Evolutionary conservation across 139 green algal species (phyloP).

Genomic region (Closterium sp.): DNA sequence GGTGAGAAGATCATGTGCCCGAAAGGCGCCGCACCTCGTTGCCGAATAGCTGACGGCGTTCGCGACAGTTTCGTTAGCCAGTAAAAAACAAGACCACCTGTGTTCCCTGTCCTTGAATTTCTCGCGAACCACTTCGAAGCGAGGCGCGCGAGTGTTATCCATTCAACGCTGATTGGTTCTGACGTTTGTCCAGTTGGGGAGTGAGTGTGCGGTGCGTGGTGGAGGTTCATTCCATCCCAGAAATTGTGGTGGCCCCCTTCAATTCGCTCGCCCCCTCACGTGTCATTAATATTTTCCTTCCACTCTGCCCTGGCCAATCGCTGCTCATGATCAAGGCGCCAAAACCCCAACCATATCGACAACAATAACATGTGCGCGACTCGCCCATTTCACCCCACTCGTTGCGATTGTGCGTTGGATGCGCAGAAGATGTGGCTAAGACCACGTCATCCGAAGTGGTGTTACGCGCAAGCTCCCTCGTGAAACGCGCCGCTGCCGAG

Average conservation of each 20-base stretch:
- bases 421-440: neutral
- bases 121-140: neutral
- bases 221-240: neutral
- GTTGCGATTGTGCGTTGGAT: neutral
- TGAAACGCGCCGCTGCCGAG: too few species aligned
- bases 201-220: neutral
- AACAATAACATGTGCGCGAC: neutral
- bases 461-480: too few species aligned
- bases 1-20: neutral
- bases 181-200: neutral
- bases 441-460: neutral
- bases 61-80: neutral
- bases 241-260: neutral
- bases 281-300: neutral
- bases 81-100: neutral
- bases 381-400: neutral
- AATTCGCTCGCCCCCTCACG: neutral
- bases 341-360: neutral
- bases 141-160: neutral
- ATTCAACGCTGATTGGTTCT: neutral
- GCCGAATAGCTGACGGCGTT: neutral
- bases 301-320: neutral
- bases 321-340: neutral
- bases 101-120: neutral
- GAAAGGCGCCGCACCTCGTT: neutral